phyloP scores from a whole-genome alignment of 495 filamentous ascomycete species.

The Aspergillus coremiiformis region DNA sequence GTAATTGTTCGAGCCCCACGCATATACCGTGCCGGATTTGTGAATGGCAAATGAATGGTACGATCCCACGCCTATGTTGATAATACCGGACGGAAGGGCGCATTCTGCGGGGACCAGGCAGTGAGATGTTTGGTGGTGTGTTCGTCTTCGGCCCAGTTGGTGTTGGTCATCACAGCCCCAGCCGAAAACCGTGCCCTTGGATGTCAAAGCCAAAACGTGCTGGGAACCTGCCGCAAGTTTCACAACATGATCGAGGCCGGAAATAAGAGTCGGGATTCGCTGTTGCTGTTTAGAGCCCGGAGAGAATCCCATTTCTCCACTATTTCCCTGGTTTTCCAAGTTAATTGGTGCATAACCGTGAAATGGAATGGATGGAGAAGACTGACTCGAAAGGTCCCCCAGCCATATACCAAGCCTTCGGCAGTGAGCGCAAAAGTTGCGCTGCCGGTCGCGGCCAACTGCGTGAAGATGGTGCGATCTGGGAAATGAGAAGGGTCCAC shows the following conservation, averaged over 20 bases:
- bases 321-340: constrained; percentile 40
- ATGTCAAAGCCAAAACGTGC: constrained; percentile 65
- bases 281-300: constrained; percentile 27
- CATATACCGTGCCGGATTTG: constrained; percentile 2
- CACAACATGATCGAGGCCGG: constrained; percentile 54
- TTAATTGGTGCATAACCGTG: not conserved
- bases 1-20: constrained; percentile 13
- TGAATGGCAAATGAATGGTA: constrained; percentile 14
- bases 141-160: constrained; percentile 51
- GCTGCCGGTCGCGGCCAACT: constrained; percentile 56
- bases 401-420: constrained; percentile 61
- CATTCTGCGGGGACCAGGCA: constrained; percentile 5
- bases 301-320: constrained; percentile 66
- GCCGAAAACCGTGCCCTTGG: constrained; percentile 55
- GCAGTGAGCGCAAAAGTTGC: constrained; percentile 58
- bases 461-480: constrained; percentile 46
- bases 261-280: constrained; percentile 38
- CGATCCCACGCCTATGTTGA: constrained; percentile 5
- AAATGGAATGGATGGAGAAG: not conserved
- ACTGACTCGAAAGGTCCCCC: constrained; percentile 63
- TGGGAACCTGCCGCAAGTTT: constrained; percentile 57
- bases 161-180: constrained; percentile 70
- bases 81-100: constrained; percentile 1
- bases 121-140: not conserved
- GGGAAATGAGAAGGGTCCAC: constrained; percentile 41